A percentile compares a stretch with the other conserved stretches of the same genome.
Conservation (phyloP, 2,329 filamentous ascomycete genomes). For the Microcyclospora pomicola region DNA sequence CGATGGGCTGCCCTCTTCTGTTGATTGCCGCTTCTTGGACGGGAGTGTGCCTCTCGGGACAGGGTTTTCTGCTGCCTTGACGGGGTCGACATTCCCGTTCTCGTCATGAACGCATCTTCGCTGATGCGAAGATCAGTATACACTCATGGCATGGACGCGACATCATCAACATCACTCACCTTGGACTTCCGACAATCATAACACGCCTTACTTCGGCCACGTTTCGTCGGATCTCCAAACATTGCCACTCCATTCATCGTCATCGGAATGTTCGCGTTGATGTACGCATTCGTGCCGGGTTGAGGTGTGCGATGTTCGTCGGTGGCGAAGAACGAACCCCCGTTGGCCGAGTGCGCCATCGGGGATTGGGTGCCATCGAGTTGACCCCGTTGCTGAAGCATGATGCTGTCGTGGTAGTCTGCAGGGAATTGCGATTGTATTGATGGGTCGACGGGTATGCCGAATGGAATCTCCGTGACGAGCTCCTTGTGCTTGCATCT, state of each 20-base stretch:
- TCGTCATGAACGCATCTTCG: constrained; percentile 55
- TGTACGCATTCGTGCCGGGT: constrained; percentile 20
- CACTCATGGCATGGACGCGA: constrained; percentile 5
- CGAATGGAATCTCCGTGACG: constrained; percentile 18
- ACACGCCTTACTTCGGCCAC: constrained; percentile 45
- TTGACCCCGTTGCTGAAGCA: not conserved
- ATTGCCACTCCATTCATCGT: constrained; percentile 44
- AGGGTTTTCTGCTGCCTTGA: constrained; percentile 48
- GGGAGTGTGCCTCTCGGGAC: constrained; percentile 44
- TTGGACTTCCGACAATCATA: constrained; percentile 55
- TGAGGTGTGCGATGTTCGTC: constrained; percentile 7
- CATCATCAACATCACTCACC: constrained; percentile 30
- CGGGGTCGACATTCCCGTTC: constrained; percentile 47
- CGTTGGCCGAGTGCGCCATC: constrained; percentile 1
- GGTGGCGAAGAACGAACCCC: not conserved
- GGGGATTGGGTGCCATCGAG: constrained; percentile 2
- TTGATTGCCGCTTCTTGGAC: constrained; percentile 39
- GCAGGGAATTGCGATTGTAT: constrained; percentile 8
- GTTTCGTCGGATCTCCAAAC: constrained; percentile 32
- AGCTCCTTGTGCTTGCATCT: constrained; percentile 51
- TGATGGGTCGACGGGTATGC: constrained; percentile 6
- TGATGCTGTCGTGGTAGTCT: constrained; percentile 17
- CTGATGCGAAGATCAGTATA: constrained; percentile 24
- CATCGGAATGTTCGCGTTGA: constrained; percentile 26
- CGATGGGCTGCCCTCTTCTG: constrained; percentile 22